Conservation (phyloP, 345 rosid species). For the Syzygium oleosum region DNA sequence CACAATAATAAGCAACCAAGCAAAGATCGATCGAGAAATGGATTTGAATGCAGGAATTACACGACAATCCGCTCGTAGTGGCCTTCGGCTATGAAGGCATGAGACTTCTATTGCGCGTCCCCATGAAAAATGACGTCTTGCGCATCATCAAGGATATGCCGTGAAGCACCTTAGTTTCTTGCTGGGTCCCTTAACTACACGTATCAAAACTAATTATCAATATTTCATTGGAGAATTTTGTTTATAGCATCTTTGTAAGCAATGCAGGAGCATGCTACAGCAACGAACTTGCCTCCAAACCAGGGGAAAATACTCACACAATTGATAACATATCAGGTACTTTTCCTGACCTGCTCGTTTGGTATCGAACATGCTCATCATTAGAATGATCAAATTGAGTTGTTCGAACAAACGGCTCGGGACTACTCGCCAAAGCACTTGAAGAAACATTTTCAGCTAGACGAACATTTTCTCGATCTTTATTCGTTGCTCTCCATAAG, state of each 20-base stretch:
- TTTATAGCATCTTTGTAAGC: not conserved
- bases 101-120: not conserved
- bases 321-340: not conserved
- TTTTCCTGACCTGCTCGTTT: not conserved
- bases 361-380: not conserved
- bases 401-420: not conserved
- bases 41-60: not conserved
- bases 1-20: too few relatives aligned
- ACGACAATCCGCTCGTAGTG: not conserved
- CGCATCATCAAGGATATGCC: not conserved
- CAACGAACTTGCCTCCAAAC: not conserved
- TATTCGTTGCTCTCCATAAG: not conserved
- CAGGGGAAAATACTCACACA: not conserved
- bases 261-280: not conserved
- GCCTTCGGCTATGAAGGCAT: not conserved
- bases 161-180: not conserved
- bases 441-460: not conserved
- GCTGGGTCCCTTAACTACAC: not conserved
- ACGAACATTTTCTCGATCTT: accelerated
- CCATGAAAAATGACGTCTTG: not conserved
- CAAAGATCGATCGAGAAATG: too few relatives aligned
- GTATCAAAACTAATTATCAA: not conserved
- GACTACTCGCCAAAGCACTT: not conserved
- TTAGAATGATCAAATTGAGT: not conserved
- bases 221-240: not conserved